Percentiles rank a stretch among this genome's conserved stretches.
Evolutionary conservation across 768 basidiomycete species (phyloP).

Genomic region (Naematelia encephala): DNA sequence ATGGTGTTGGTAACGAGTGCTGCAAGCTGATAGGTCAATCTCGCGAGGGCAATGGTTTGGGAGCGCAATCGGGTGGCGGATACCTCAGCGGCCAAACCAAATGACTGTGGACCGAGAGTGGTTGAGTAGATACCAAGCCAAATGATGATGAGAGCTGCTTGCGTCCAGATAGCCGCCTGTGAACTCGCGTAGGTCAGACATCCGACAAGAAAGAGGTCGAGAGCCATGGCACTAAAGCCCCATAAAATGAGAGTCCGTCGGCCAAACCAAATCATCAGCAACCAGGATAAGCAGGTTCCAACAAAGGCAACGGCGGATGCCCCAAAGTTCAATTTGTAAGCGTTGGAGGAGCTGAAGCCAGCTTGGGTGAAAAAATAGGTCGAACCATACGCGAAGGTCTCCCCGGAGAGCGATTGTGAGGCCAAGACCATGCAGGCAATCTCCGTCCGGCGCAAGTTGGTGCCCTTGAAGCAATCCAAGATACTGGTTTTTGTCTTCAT

Average conservation of each 20-base stretch:
- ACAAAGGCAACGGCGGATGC: slow-evolving; percentile 8
- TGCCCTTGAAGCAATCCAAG: slow-evolving; percentile 28
- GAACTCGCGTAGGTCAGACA: neutral
- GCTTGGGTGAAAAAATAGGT: slow-evolving; percentile 26
- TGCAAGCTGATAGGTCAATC: slow-evolving; percentile 5
- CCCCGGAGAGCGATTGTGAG: slow-evolving; percentile 1
- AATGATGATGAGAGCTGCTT: slow-evolving; percentile 6
- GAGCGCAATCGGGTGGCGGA: slow-evolving; percentile 5
- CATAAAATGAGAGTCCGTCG: slow-evolving; percentile 9
- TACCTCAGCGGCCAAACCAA: slow-evolving; percentile 6
- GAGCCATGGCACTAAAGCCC: slow-evolving; percentile 8
- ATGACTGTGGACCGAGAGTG: slow-evolving; percentile 3
- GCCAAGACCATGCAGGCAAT: slow-evolving; percentile 14
- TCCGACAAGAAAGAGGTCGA: slow-evolving; percentile 8
- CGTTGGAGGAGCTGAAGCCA: slow-evolving; percentile 8
- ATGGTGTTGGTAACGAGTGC: slow-evolving; percentile 2
- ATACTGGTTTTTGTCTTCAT: neutral
- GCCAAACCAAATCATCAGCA: slow-evolving; percentile 10
- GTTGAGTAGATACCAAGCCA: slow-evolving; percentile 1
- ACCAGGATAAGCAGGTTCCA: slow-evolving; percentile 1
- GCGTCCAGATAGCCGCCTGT: slow-evolving; percentile 5
- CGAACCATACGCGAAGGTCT: slow-evolving; percentile 3
- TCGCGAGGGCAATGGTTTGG: slow-evolving; percentile 5
- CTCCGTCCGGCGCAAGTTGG: slow-evolving; percentile 32
- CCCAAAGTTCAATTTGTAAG: slow-evolving; percentile 9